Evolutionary conservation across 2,329 filamentous ascomycete species (phyloP).

Genomic region (Cladosporium sp.): DNA sequence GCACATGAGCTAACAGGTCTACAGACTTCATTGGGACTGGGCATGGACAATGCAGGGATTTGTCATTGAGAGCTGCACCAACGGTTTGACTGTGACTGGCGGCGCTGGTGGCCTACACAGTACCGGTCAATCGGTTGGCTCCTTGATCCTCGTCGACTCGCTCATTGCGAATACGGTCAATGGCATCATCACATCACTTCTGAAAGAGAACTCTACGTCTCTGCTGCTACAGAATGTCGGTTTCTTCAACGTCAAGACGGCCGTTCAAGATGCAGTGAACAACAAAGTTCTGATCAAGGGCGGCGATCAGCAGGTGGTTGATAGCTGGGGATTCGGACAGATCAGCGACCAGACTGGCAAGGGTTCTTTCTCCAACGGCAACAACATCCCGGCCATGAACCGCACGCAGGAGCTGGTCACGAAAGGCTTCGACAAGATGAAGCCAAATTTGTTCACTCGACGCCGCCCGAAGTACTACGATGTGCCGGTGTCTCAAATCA

Average conservation of each 20-base stretch:
- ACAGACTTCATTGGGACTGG: constrained; percentile 2
- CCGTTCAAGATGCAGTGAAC: constrained; percentile 53
- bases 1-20: too few relatives aligned
- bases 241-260: constrained; percentile 58
- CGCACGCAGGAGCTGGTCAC: too few relatives aligned
- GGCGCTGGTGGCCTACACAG: constrained; percentile 32
- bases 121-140: constrained; percentile 62
- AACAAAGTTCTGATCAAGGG: constrained; percentile 63
- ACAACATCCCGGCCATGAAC: too few relatives aligned
- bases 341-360: constrained; percentile 4
- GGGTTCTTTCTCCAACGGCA: neutral
- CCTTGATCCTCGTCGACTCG: constrained; percentile 75
- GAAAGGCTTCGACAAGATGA: too few relatives aligned
- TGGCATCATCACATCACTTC: constrained; percentile 71
- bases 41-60: constrained; percentile 40
- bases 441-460: neutral
- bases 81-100: constrained; percentile 47
- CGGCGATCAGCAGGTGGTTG: too few relatives aligned
- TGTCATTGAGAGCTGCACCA: constrained; percentile 48
- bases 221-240: constrained; percentile 86
- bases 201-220: constrained; percentile 53
- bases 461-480: neutral
- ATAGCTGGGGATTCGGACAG: constrained; percentile 22
- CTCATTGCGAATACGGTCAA: constrained; percentile 68
- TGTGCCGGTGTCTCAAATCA: neutral